These are phyloP conservation scores for Candida qinlingensis DNA, from an alignment of 805 yeast genomes.

Conservation along the genomic window DNA sequence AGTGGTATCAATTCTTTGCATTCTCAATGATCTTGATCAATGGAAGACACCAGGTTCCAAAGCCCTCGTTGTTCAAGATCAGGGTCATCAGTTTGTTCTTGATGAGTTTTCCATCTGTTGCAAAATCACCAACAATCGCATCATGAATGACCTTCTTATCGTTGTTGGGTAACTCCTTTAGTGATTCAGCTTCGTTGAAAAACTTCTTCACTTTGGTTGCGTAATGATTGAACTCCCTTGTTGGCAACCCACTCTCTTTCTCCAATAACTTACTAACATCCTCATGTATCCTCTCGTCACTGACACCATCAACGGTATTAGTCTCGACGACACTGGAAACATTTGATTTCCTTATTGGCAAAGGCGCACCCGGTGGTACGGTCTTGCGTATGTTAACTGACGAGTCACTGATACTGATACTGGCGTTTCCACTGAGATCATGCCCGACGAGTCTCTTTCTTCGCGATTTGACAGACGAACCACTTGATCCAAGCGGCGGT, in stretches of 20 bases:
- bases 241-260: slow-evolving; percentile 27
- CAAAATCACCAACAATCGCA: slow-evolving; percentile 19
- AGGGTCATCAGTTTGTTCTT: slow-evolving; percentile 39
- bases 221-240: slow-evolving; percentile 40
- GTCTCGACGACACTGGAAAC: not conserved
- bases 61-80: slow-evolving; percentile 54
- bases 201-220: slow-evolving; percentile 33
- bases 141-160: slow-evolving; percentile 16
- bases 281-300: not conserved
- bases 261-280: not conserved
- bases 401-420: not conserved
- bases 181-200: slow-evolving; percentile 17
- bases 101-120: slow-evolving; percentile 24
- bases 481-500: not conserved
- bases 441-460: slow-evolving; percentile 3
- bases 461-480: not conserved
- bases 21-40: slow-evolving; percentile 50
- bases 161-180: slow-evolving; percentile 25
- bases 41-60: slow-evolving; percentile 63
- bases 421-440: not conserved
- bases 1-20: slow-evolving; percentile 1
- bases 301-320: not conserved
- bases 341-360: not conserved
- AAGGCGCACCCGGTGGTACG: not conserved
- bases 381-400: not conserved